phyloP scores from a whole-genome alignment of 805 yeast species.

The Vanderwaltozyma yarrowii region DNA sequence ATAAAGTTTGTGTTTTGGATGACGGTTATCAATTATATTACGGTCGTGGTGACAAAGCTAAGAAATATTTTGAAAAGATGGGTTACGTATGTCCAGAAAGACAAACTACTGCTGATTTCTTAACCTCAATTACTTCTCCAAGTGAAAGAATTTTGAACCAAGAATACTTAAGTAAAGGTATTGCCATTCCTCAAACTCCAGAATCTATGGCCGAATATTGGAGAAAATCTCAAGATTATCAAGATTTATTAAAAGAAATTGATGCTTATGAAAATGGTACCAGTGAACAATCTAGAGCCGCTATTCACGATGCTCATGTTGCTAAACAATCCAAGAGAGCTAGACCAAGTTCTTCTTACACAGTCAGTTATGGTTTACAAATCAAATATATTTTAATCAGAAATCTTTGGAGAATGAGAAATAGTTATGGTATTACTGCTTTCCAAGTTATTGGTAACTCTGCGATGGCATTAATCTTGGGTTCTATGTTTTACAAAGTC shows the following conservation, averaged over 20 bases:
- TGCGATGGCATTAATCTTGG: conserved; percentile 40
- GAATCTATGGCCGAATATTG: conserved; percentile 43
- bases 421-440: conserved; percentile 35
- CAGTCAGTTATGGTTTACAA: conserved; percentile 41
- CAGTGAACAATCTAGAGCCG: conserved; percentile 7
- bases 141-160: conserved; percentile 39
- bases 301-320: conserved; percentile 29
- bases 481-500: conserved; percentile 46
- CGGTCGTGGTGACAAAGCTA: conserved; percentile 39
- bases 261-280: conserved; percentile 20
- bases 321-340: conserved; percentile 40
- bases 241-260: conserved; percentile 32
- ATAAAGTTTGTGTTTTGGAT: conserved; percentile 48
- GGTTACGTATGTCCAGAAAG: conserved; percentile 48
- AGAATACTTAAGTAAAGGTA: conserved; percentile 34
- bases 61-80: conserved; percentile 40
- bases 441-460: conserved; percentile 34
- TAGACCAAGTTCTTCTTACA: conserved; percentile 37
- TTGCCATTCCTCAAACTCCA: conserved; percentile 42
- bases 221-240: conserved; percentile 37
- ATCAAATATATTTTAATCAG: conserved; percentile 35
- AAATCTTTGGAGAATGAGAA: conserved; percentile 37
- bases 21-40: conserved; percentile 48
- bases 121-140: conserved; percentile 47
- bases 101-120: conserved; percentile 50